These are phyloP conservation scores for Brassica juncea DNA, from an alignment of 345 rosid genomes.

Conservation along the genomic window DNA sequence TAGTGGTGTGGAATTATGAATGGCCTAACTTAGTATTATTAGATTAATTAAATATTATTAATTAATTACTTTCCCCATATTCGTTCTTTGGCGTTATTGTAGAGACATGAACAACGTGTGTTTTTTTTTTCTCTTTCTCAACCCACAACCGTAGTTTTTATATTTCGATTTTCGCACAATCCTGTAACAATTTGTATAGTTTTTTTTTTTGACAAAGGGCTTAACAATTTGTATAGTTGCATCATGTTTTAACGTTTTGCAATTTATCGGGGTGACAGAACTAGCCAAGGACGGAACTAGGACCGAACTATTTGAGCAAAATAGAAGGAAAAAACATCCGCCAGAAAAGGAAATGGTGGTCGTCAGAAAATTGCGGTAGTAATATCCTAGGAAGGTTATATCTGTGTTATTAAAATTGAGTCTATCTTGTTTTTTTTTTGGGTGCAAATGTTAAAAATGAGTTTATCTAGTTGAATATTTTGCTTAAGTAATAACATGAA, in stretches of 20 bases:
- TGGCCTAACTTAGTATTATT: constrained; percentile 4
- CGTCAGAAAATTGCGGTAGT: constrained; percentile 8
- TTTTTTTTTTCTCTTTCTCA: background rate
- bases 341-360: constrained; percentile 8
- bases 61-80: background rate
- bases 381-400: constrained; percentile 11
- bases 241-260: background rate
- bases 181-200: too few relatives aligned
- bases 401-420: background rate
- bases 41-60: background rate
- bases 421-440: too few relatives aligned
- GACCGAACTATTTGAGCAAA: background rate
- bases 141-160: background rate
- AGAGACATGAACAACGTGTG: constrained; percentile 26
- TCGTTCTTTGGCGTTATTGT: constrained; percentile 31
- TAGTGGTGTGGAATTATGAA: constrained; percentile 13
- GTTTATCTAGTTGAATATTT: background rate
- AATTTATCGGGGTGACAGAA: background rate
- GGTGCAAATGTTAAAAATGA: too few relatives aligned
- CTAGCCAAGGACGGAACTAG: background rate
- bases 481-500: background rate
- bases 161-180: background rate
- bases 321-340: background rate
- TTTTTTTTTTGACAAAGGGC: too few relatives aligned
- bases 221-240: background rate